These are phyloP conservation scores for Sordaria brevicollis DNA, from an alignment of 495 filamentous ascomycete species.

Conservation along the genomic window DNA sequence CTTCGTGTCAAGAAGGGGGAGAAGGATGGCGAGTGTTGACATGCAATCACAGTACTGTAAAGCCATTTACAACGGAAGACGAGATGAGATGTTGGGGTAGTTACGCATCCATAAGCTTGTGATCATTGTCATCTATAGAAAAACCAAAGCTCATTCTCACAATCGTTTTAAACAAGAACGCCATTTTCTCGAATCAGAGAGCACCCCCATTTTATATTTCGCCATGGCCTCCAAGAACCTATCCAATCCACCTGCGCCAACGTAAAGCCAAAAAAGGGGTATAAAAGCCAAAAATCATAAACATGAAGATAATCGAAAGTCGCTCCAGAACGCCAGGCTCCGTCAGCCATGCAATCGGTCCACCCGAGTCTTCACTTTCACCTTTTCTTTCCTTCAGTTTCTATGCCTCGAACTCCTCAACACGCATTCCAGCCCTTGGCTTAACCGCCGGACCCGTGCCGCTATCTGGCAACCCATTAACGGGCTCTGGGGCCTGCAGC, in stretches of 20 bases:
- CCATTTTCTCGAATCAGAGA: neutral
- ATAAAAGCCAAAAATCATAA: neutral
- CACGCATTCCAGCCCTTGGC: neutral
- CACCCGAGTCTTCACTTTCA: neutral
- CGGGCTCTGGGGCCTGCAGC: constrained; percentile 13
- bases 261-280: neutral
- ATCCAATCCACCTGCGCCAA: neutral
- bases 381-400: neutral
- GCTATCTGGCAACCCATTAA: constrained; percentile 12
- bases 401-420: neutral
- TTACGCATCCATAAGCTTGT: neutral
- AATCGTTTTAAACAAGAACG: neutral
- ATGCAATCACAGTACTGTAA: neutral
- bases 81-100: neutral
- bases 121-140: neutral
- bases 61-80: neutral
- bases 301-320: neutral
- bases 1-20: too few relatives aligned
- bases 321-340: neutral
- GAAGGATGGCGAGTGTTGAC: too few relatives aligned
- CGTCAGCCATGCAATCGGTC: neutral
- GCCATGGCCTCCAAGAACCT: too few relatives aligned
- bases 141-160: neutral
- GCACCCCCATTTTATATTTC: neutral
- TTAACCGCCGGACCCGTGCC: neutral